Conservation (phyloP, 805 yeast genomes). For the Cyberlindnera amylophila region DNA sequence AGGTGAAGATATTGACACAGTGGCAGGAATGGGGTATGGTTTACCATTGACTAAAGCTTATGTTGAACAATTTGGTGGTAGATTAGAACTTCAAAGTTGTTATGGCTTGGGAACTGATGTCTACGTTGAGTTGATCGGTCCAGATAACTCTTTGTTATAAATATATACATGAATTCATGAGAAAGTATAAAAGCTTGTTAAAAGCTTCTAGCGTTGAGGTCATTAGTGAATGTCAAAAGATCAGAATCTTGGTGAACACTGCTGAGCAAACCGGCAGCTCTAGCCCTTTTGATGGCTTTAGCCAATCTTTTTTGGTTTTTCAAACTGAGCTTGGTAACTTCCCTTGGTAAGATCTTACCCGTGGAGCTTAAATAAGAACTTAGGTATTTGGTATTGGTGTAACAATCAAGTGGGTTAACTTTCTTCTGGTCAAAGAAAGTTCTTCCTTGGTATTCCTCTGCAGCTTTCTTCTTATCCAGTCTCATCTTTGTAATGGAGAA, state of each 20-base stretch:
- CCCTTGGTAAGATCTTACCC: slow-evolving; percentile 75
- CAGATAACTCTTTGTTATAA: slow-evolving; percentile 20
- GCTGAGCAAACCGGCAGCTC: slow-evolving; percentile 76
- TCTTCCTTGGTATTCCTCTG: slow-evolving; percentile 22
- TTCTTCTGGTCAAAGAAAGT: slow-evolving; percentile 42
- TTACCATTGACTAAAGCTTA: slow-evolving; percentile 78
- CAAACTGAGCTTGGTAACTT: slow-evolving; percentile 61
- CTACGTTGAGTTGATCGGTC: slow-evolving; percentile 46
- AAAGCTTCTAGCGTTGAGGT: slow-evolving; percentile 3
- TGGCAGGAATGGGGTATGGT: slow-evolving; percentile 98
- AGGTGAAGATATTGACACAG: slow-evolving; percentile 59
- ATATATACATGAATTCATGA: slow-evolving; percentile 6
- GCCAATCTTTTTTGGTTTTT: slow-evolving; percentile 68
- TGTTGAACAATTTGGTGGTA: slow-evolving; percentile 70
- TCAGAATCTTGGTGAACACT: slow-evolving; percentile 61
- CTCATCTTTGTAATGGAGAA: slow-evolving; percentile 58
- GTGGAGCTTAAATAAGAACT: slow-evolving; percentile 62
- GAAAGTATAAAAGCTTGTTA: too few species aligned
- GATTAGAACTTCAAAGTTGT: slow-evolving; percentile 62
- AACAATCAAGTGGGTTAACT: slow-evolving; percentile 65
- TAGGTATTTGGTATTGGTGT: slow-evolving; percentile 67
- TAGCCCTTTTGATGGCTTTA: slow-evolving; percentile 75
- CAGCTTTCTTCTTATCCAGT: slow-evolving; percentile 40
- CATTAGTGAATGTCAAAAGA: slow-evolving; percentile 13
- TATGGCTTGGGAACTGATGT: slow-evolving; percentile 81